Conservation (phyloP, 768 basidiomycete genomes). For the Boletus barrowsii region DNA sequence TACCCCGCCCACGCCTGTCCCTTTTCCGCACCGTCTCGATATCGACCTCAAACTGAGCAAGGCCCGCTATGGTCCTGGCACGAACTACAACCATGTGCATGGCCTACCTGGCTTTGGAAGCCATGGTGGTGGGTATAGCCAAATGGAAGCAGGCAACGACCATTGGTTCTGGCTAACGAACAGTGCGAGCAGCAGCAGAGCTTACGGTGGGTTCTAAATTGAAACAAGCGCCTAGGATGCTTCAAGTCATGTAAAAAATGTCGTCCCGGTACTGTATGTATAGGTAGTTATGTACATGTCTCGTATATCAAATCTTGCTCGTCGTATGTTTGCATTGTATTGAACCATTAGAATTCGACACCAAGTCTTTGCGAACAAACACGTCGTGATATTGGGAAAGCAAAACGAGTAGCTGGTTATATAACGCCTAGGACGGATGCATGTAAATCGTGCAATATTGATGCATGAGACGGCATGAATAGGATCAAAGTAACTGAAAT, state of each 20-base stretch:
- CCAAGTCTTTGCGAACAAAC: no score
- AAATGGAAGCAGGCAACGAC: slow-evolving; percentile 16
- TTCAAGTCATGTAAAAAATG: background rate
- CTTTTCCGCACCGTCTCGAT: slow-evolving; percentile 1
- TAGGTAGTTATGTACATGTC: no score
- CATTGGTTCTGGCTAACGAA: slow-evolving; percentile 25
- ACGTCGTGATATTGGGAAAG: background rate
- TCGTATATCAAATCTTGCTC: no score
- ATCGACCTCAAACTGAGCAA: slow-evolving; percentile 15
- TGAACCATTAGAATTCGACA: no score
- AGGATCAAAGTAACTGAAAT: no score
- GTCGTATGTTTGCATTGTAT: no score
- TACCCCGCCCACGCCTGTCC: slow-evolving; percentile 1
- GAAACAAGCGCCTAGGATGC: no score
- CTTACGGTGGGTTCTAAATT: background rate
- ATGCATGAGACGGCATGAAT: background rate
- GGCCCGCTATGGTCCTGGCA: slow-evolving; percentile 12
- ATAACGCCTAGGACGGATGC: background rate
- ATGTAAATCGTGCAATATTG: background rate
- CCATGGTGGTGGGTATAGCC: slow-evolving; percentile 15
- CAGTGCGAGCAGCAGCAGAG: slow-evolving; percentile 9
- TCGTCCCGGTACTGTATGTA: background rate
- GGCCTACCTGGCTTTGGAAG: slow-evolving; percentile 14
- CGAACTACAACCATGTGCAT: slow-evolving; percentile 12
- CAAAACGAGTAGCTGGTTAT: no score